Conservation (phyloP, 129 eudicot species). For the Helianthus tuberosus region DNA sequence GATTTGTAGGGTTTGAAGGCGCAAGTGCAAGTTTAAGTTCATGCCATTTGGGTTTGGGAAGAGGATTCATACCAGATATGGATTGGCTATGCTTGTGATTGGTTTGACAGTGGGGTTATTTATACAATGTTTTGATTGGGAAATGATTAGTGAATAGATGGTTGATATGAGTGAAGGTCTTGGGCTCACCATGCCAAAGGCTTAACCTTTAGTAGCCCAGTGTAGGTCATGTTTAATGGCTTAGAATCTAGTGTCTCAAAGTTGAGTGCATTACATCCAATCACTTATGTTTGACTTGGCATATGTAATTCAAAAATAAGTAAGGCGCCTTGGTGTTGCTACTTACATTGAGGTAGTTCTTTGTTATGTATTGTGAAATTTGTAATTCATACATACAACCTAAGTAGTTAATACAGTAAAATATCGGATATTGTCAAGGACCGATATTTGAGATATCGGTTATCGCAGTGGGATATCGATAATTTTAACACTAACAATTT, state of each 20-base stretch:
- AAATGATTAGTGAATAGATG: slow-evolving; percentile 35
- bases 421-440: too few species aligned
- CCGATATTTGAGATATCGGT: too few species aligned
- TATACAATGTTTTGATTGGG: slow-evolving; percentile 29
- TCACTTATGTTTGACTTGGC: too few species aligned
- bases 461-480: too few species aligned
- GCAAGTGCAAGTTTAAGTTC: slow-evolving; percentile 38
- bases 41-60: slow-evolving; percentile 47
- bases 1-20: slow-evolving; percentile 39
- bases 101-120: slow-evolving; percentile 33
- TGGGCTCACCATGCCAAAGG: slow-evolving; percentile 39
- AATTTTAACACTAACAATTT: too few species aligned
- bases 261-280: too few species aligned
- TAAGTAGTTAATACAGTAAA: too few species aligned
- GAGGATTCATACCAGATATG: slow-evolving; percentile 15
- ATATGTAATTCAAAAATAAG: too few species aligned
- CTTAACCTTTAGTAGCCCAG: slow-evolving; percentile 36
- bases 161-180: slow-evolving; percentile 45
- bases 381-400: too few species aligned
- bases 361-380: too few species aligned
- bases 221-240: slow-evolving; percentile 34
- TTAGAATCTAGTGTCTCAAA: background rate
- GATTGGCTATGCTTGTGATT: background rate
- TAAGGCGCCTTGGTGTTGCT: too few species aligned
- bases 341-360: too few species aligned